phyloP scores from a whole-genome alignment of 1,139 yeast genomes.

The Nakaseomyces nivariensis region DNA sequence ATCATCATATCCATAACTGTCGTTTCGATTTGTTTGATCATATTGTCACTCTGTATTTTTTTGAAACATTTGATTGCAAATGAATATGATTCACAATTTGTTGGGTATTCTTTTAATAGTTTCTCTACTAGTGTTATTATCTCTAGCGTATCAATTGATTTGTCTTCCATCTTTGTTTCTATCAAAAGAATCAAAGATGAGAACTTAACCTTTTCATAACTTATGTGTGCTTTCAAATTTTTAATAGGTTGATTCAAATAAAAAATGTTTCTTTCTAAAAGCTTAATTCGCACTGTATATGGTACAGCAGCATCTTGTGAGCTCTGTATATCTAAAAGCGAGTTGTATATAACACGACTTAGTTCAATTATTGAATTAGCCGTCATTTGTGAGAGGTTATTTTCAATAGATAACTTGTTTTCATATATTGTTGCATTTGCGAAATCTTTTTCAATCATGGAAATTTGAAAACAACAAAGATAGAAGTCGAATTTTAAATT shows the following conservation, averaged over 20 bases:
- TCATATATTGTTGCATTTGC: slow-evolving; percentile 17
- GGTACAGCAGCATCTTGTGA: background rate
- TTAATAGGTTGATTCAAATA: slow-evolving; percentile 11
- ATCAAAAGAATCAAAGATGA: slow-evolving; percentile 10
- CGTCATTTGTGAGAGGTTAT: slow-evolving; percentile 6
- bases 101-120: slow-evolving; percentile 17
- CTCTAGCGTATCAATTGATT: background rate
- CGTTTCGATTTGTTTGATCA: slow-evolving; percentile 11
- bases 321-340: slow-evolving; percentile 8
- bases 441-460: slow-evolving; percentile 13
- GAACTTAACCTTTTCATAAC: slow-evolving; percentile 14
- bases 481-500: slow-evolving; percentile 15
- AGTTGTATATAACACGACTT: slow-evolving; percentile 19
- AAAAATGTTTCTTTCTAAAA: background rate
- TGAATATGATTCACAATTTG: slow-evolving; percentile 15
- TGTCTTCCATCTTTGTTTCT: slow-evolving; percentile 8
- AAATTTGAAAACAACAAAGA: slow-evolving; percentile 12
- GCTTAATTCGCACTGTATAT: background rate
- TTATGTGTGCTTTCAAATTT: slow-evolving; percentile 11
- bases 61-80: slow-evolving; percentile 11
- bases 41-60: slow-evolving; percentile 3
- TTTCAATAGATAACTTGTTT: slow-evolving; percentile 10
- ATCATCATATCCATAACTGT: slow-evolving; percentile 18
- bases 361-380: slow-evolving; percentile 15
- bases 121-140: slow-evolving; percentile 5